Percentiles rank a stretch among this genome's conserved stretches.
Evolutionary conservation across 495 filamentous ascomycete genomes (phyloP).

Genomic region (Neurospora sp.): DNA sequence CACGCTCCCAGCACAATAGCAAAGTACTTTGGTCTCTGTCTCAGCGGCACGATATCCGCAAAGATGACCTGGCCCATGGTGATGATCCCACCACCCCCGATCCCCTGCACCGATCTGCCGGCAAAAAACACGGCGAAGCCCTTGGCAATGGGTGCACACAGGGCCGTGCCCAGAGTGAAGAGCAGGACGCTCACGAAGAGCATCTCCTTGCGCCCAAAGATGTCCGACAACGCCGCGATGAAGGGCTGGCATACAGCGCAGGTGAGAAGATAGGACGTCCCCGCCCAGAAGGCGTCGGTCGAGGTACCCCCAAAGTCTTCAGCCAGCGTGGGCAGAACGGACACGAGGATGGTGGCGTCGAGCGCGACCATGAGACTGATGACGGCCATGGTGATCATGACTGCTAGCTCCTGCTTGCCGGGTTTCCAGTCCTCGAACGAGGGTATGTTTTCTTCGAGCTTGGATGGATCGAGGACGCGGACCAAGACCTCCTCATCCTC

Average conservation of each 20-base stretch:
- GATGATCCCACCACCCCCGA: constrained; percentile 74
- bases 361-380: constrained; percentile 42
- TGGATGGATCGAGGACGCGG: background rate
- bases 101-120: constrained; percentile 70
- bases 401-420: constrained; percentile 24
- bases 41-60: constrained; percentile 41
- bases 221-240: constrained; percentile 39
- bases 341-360: constrained; percentile 46
- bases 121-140: constrained; percentile 54
- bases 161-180: constrained; percentile 35
- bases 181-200: constrained; percentile 31
- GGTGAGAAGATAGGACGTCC: constrained; percentile 42
- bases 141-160: constrained; percentile 29
- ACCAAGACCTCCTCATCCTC: background rate
- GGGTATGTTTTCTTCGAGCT: constrained; percentile 8
- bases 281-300: constrained; percentile 45
- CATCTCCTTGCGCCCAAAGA: constrained; percentile 41
- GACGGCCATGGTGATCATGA: constrained; percentile 35
- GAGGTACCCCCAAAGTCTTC: constrained; percentile 33
- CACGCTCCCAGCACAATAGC: constrained; percentile 40
- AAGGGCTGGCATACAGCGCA: constrained; percentile 39
- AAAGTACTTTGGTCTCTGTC: constrained; percentile 30
- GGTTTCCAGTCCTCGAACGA: constrained; percentile 27
- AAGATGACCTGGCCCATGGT: constrained; percentile 69
- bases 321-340: constrained; percentile 33